Evolutionary conservation across 768 basidiomycete genomes (phyloP), one percentile per base, ranked within the genome.

Genomic region (Termitomyces titanicus): DNA sequence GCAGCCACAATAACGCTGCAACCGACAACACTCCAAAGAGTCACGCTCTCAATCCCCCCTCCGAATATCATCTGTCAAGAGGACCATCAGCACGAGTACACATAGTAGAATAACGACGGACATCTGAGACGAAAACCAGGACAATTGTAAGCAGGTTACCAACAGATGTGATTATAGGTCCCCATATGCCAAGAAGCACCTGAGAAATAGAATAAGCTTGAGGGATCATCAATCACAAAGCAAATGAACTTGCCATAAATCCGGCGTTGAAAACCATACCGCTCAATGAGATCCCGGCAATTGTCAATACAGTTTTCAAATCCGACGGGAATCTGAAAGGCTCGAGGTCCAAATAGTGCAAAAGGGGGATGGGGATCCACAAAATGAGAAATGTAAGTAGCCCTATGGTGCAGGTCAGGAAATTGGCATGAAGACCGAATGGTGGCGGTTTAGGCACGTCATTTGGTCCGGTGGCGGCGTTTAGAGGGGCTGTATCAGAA

Each of bases 111-210:
- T n/a, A 44, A 67, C 74, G 64, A 67, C 74, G 64, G 44, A 88
- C 76, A 70, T 98, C 94, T 39, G 88, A 83, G 15, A 92, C 63
- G 45, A 94, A 82, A 13, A 94, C 90, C 47, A 97, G 79, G 35
- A 96, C 91, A 61, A 96, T 95, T 5, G 94, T 94, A n/a, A 96
- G 78, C n/a, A 98, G 79, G 69, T 83, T 93, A 43, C 93, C 94
- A 31, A 97, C 94, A 2, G 91, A 92, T 9, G 86, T 84, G 40
- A 93, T 81, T 39, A 94, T 84, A 6, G 93, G 93, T 3, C 93
- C 93, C 90, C 91, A 94, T 25, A 90, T 70, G 25, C 89, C 89
- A 46, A 96, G 74, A 3, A 96, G 75, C 52, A 90, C 78, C 92
- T 94, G 60, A 55, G 10, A 47, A 56, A 53, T 40, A 39, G 6